phyloP scores from a whole-genome alignment of 2,329 filamentous ascomycete species.

The Leptographium wingfieldii region DNA sequence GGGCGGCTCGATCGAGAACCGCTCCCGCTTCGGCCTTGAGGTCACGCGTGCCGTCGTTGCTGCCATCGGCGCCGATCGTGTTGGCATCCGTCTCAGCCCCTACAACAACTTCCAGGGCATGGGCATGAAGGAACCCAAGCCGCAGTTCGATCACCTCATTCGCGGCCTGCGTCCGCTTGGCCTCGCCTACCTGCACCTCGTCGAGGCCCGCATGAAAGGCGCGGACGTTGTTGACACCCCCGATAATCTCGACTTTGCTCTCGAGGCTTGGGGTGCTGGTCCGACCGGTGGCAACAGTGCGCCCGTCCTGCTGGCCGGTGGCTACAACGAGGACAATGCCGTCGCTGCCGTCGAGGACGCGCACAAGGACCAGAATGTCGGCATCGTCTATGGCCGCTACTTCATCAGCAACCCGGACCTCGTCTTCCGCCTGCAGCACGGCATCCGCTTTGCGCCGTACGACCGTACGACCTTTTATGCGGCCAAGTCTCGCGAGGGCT shows the following conservation, averaged over 20 bases:
- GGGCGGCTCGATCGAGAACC: conserved; percentile 42
- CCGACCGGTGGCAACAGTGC: no score
- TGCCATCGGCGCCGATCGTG: conserved; percentile 36
- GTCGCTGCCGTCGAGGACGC: neutral
- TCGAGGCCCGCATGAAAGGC: conserved; percentile 27
- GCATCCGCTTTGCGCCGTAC: no score
- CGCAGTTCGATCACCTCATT: conserved; percentile 44
- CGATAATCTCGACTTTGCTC: neutral
- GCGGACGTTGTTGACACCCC: neutral
- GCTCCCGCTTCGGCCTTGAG: conserved; percentile 37
- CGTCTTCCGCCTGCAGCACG: neutral
- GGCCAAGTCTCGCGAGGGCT: no score
- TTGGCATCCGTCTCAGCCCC: conserved; percentile 40
- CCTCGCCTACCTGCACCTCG: conserved; percentile 42
- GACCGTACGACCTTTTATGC: no score
- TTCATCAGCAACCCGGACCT: neutral
- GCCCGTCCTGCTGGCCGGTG: neutral
- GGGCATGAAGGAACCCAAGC: conserved; percentile 42
- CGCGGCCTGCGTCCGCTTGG: conserved; percentile 33
- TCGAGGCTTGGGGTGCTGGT: no score
- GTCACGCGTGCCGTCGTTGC: conserved; percentile 34
- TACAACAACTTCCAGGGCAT: conserved; percentile 45
- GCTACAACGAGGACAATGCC: neutral
- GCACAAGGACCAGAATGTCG: neutral
- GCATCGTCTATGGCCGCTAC: neutral